phyloP scores from a whole-genome alignment of 352 stramenopile species.

The Pythium folliculosum region DNA sequence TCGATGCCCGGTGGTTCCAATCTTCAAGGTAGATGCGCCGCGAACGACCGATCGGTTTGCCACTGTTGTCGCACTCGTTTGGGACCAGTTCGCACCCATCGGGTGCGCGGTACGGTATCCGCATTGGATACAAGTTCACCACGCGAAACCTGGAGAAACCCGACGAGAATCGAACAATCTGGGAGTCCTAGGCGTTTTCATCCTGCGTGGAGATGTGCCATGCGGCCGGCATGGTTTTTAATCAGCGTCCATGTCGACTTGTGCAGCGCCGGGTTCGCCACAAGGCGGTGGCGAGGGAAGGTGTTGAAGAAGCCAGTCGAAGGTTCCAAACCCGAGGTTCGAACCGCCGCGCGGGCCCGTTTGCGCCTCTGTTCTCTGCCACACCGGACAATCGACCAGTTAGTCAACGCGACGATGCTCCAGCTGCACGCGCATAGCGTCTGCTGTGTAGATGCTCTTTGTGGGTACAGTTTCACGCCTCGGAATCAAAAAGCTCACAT shows the following conservation, averaged over 20 bases:
- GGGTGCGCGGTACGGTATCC: background rate
- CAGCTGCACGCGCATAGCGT: no score
- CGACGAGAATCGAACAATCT: constrained; percentile 1
- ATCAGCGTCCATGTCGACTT: constrained; percentile 17
- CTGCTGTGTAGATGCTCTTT: no score
- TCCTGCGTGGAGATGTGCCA: no score
- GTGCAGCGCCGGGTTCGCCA: background rate
- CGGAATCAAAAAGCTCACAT: no score
- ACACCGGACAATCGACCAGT: background rate
- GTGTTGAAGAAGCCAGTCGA: background rate
- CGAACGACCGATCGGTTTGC: no score
- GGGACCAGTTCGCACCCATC: constrained; percentile 3
- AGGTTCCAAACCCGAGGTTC: background rate
- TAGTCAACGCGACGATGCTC: no score
- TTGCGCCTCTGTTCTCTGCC: background rate
- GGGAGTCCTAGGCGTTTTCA: no score
- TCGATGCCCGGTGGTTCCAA: background rate
- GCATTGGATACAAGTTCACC: background rate
- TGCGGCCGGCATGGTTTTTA: background rate
- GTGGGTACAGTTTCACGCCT: no score
- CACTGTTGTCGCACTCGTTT: background rate
- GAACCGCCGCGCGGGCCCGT: background rate
- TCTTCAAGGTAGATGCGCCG: background rate
- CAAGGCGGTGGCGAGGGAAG: background rate
- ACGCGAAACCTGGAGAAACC: background rate